Percentiles rank a stretch among this genome's conserved stretches.
Conservation (phyloP, 208 protist genomes). For the Trypanosoma vivax region DNA sequence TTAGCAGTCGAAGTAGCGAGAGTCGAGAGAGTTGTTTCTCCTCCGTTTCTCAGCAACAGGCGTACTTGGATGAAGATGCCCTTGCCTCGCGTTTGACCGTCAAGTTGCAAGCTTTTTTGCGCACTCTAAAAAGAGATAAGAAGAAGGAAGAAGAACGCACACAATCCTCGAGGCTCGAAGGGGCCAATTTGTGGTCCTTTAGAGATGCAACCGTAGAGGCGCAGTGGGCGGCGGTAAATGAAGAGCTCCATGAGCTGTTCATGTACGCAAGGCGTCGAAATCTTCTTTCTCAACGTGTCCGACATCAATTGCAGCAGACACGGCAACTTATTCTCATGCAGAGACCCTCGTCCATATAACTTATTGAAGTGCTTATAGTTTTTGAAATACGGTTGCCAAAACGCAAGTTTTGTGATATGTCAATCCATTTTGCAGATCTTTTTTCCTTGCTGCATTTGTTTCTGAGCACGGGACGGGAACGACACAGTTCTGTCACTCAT, state of each 20-base stretch:
- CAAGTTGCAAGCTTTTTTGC: slow-evolving; percentile 17
- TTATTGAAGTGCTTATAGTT: slow-evolving; percentile 4
- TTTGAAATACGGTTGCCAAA: not conserved
- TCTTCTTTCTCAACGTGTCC: slow-evolving; percentile 20
- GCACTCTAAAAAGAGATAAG: slow-evolving; percentile 4
- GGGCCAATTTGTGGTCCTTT: slow-evolving; percentile 12
- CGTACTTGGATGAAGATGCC: slow-evolving; percentile 16
- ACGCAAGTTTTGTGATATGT: no score
- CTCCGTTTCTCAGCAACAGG: slow-evolving; percentile 14
- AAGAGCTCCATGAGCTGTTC: slow-evolving; percentile 51
- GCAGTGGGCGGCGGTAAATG: slow-evolving; percentile 30
- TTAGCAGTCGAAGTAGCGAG: not conserved
- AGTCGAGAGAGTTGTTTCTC: slow-evolving; percentile 3
- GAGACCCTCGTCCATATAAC: not conserved
- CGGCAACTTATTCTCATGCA: slow-evolving; percentile 12
- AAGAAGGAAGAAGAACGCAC: not conserved
- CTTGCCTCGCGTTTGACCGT: slow-evolving; percentile 19
- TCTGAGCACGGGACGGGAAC: no score
- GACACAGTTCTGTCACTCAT: no score
- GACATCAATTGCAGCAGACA: slow-evolving; percentile 29
- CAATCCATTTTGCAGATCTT: no score
- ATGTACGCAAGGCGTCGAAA: slow-evolving; percentile 34
- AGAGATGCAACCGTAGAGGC: slow-evolving; percentile 46
- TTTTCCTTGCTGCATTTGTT: no score
- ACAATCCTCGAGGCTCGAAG: not conserved